These are phyloP conservation scores for Ogataea ramenticola DNA, from an alignment of 805 yeast genomes.

Conservation along the genomic window DNA sequence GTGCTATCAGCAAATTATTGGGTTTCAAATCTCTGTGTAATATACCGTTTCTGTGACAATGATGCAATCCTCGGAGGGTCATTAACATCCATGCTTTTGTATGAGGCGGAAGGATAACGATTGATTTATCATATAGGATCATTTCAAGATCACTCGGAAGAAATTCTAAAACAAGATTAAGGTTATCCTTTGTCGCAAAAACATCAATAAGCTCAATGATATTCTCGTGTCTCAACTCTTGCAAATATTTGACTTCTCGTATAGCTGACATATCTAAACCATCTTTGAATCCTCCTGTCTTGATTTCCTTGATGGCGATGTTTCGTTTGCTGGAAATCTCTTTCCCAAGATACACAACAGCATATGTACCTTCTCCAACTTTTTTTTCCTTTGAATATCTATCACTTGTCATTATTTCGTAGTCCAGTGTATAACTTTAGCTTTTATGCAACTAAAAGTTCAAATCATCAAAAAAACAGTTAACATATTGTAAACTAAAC, in stretches of 20 bases:
- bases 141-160: slow-evolving; percentile 89
- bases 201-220: slow-evolving; percentile 88
- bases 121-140: slow-evolving; percentile 69
- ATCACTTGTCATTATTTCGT: slow-evolving; percentile 11
- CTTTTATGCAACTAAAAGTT: too few species aligned
- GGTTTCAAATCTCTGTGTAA: slow-evolving; percentile 94
- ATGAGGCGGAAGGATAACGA: slow-evolving; percentile 78
- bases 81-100: slow-evolving; percentile 90
- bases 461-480: too few species aligned
- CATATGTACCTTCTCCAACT: slow-evolving; percentile 99
- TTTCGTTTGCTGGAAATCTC: slow-evolving; percentile 46
- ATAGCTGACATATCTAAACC: slow-evolving; percentile 97
- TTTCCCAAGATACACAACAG: slow-evolving; percentile 85
- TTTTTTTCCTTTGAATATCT: slow-evolving; percentile 53
- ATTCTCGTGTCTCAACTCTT: slow-evolving; percentile 70
- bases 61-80: slow-evolving; percentile 92
- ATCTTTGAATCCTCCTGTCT: slow-evolving; percentile 88
- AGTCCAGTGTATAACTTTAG: too few species aligned
- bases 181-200: slow-evolving; percentile 53
- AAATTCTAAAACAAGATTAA: slow-evolving; percentile 88
- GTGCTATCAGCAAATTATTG: slow-evolving; percentile 78
- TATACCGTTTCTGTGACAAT: slow-evolving; percentile 87
- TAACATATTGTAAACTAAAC: too few species aligned
- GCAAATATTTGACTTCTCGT: slow-evolving; percentile 84
- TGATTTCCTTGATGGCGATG: slow-evolving; percentile 93